Conservation (phyloP, 169 alveolate species). For the Eimeria praecox region DNA sequence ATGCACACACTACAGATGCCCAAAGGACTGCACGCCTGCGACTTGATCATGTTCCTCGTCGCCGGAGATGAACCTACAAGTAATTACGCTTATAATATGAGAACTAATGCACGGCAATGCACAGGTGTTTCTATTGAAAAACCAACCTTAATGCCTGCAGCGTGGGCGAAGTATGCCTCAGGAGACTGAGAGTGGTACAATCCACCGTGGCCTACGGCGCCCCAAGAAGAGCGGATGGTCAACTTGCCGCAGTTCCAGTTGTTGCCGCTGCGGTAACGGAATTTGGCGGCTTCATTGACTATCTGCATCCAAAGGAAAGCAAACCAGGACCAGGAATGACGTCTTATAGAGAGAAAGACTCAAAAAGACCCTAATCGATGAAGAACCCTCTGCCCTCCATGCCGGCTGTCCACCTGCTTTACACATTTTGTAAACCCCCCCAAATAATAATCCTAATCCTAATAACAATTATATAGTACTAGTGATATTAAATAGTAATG, state of each 20-base stretch:
- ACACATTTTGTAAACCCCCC: no score
- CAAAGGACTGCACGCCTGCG: neutral
- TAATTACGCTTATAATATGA: no score
- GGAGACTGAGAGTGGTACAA: conserved; percentile 97
- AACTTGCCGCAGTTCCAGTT: conserved; percentile 96
- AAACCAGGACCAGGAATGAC: no score
- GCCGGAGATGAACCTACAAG: no score
- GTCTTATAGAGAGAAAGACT: no score
- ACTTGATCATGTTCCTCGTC: neutral
- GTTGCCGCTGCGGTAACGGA: conserved; percentile 96
- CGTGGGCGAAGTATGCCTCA: conserved; percentile 98
- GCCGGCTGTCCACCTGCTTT: no score
- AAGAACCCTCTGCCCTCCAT: no score
- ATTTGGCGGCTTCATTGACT: conserved; percentile 98
- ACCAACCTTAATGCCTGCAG: conserved; percentile 95
- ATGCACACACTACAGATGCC: no score
- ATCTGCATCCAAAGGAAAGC: conserved; percentile 85
- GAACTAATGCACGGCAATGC: neutral
- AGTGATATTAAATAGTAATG: no score
- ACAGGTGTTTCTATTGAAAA: neutral
- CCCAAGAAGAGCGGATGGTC: conserved; percentile 97
- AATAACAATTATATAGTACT: no score
- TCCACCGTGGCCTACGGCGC: conserved; percentile 99
- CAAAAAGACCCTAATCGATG: no score
- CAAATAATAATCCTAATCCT: no score